Base-by-base conservation (phyloP, 148 eudicot genomes). In the Chenopodium berlandieri region DNA sequence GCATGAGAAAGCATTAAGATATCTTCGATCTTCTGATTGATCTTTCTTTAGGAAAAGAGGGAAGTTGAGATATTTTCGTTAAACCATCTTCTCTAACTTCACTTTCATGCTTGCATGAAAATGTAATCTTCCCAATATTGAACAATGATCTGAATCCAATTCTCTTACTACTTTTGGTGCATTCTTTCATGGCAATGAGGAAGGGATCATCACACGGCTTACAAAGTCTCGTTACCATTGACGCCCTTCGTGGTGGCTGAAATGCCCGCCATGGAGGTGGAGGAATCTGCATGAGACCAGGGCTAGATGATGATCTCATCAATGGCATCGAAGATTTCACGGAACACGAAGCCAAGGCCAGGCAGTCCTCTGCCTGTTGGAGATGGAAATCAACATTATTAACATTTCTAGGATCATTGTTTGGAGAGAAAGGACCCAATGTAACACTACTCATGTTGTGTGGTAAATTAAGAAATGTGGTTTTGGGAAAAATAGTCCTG, bases 81-180 rank as follows among this genome's bases (percentile, higher is more conserved):
- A 79, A 50, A 68, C 75, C 56, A 70, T 69, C 65, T 72, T 79
- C 81, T 52, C 64, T 52, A 70, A 79, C 60, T 23, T 79, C 75
- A 79, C 67, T 31, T 50, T 52, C 81, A 69, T 67, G 48, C 47
- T 79, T 79, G 40, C 81, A 79, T 50, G 81, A 79, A 58, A 79
- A 48, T 37, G 63, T 56, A 69, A 54, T 7, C 50, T 25, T 79
- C 13, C 75, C 73, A 69, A 48, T 69, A 27, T 70, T 79, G 2
- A 79, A 22, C 47, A 69, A 22, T 9, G 81, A 69, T 66, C 31
- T 32, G 2, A 52, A 46, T 14, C 48, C 47, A 25, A 17, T 69
- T 79, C 4, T 40, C 66, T 52, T 79, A 9, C 14, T 48, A 48
- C 56, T 54, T 32, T 79, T 79, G 75, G 81, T 69, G 73, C 81